Conservation (phyloP, 169 alveolate species). For the Cryptosporidium meleagridis region DNA sequence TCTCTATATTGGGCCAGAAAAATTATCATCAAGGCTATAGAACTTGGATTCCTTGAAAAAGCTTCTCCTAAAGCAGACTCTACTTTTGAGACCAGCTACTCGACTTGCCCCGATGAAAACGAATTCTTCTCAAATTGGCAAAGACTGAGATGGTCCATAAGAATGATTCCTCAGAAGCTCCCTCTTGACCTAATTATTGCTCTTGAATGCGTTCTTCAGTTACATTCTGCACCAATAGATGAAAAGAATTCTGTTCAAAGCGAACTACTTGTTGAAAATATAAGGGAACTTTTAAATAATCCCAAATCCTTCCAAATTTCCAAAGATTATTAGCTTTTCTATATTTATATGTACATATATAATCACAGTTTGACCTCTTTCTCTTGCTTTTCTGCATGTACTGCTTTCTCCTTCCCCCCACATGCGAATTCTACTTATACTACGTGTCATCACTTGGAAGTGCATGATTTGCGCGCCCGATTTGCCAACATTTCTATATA, state of each 20-base stretch:
- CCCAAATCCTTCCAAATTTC: constrained; percentile 18
- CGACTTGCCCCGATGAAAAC: constrained; percentile 5
- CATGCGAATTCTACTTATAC: background rate
- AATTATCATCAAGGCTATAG: constrained; percentile 44
- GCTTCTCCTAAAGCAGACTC: background rate
- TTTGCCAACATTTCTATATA: background rate
- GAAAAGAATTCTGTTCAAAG: background rate
- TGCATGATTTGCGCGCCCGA: constrained; percentile 5
- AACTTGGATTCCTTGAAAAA: constrained; percentile 42
- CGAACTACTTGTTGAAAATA: constrained; percentile 32
- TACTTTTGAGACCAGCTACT: background rate
- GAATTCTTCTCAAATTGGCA: constrained; percentile 57
- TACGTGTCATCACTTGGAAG: background rate
- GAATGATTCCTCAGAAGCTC: constrained; percentile 68
- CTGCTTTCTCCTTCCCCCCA: background rate
- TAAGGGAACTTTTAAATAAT: constrained; percentile 36
- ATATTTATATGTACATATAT: background rate
- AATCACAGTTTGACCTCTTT: background rate
- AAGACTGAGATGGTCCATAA: constrained; percentile 59
- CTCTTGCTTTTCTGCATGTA: background rate
- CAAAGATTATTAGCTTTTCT: constrained; percentile 5
- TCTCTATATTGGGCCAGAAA: constrained; percentile 61
- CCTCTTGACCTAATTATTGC: constrained; percentile 64
- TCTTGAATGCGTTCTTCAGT: constrained; percentile 44
- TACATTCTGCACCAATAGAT: constrained; percentile 12